Evolutionary conservation across 2,329 filamentous ascomycete species (phyloP).

Genomic region (Metarhizium rileyi): DNA sequence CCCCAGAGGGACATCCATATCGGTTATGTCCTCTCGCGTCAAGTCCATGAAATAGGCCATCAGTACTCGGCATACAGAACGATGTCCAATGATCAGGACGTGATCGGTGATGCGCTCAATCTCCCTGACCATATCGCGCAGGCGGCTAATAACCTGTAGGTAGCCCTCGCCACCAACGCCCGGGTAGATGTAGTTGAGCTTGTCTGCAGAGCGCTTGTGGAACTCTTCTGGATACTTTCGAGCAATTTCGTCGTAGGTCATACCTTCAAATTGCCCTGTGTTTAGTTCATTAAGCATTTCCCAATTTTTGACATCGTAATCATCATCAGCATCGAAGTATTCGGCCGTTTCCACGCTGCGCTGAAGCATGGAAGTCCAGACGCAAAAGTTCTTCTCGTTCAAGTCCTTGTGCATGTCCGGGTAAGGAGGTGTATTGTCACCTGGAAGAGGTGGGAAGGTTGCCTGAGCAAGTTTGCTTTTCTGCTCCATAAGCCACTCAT

Average conservation of each 20-base stretch:
- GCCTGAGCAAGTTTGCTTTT: conserved; percentile 65
- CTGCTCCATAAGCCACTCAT: conserved; percentile 75
- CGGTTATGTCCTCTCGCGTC: conserved; percentile 81
- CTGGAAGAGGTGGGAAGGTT: conserved; percentile 80
- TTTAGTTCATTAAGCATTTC: conserved; percentile 97
- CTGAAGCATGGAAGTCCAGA: conserved; percentile 96
- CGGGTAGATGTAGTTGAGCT: conserved; percentile 93
- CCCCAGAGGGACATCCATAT: conserved; percentile 86
- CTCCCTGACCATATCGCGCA: conserved; percentile 92
- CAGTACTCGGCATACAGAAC: conserved; percentile 82
- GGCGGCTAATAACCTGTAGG: conserved; percentile 89
- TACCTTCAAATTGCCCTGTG: conserved; percentile 82
- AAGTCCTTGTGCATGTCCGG: conserved; percentile 66
- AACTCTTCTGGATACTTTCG: conserved; percentile 74
- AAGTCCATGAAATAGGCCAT: conserved; percentile 96
- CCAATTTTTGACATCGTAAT: conserved; percentile 96
- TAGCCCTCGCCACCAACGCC: conserved; percentile 95
- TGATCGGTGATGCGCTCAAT: conserved; percentile 96
- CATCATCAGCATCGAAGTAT: conserved; percentile 82
- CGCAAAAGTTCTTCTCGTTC: conserved; percentile 84
- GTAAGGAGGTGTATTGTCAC: conserved; percentile 90
- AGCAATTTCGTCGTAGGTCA: conserved; percentile 88
- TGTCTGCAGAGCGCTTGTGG: conserved; percentile 67
- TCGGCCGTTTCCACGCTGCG: conserved; percentile 81
- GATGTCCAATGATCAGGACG: conserved; percentile 83